A percentile compares a stretch with the other conserved stretches of the same genome.
Evolutionary conservation across 208 protist genomes (phyloP).

Genomic region (Hexamita inflata): DNA sequence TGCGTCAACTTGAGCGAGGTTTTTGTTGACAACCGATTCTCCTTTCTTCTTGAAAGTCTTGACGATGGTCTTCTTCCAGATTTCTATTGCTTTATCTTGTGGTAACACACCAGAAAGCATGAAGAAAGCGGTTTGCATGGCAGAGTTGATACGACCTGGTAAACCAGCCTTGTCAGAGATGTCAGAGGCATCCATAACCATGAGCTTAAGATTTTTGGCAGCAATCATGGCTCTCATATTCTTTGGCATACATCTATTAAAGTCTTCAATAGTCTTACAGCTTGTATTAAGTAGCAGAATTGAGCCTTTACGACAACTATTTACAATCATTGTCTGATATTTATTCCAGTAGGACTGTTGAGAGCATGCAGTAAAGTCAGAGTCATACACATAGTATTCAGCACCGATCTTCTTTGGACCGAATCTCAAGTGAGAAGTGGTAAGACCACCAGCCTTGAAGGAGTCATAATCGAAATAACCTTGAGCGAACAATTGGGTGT

Average conservation of each 20-base stretch:
- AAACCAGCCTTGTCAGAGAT: slow-evolving; percentile 43
- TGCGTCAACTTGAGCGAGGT: slow-evolving; percentile 42
- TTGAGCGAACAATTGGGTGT: slow-evolving; percentile 30
- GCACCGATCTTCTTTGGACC: slow-evolving; percentile 29
- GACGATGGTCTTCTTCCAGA: slow-evolving; percentile 47
- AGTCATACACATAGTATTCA: slow-evolving; percentile 17
- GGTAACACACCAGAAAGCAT: slow-evolving; percentile 46
- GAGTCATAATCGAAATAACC: slow-evolving; percentile 34
- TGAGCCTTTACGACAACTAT: slow-evolving; percentile 33
- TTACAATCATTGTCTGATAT: slow-evolving; percentile 45
- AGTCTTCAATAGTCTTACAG: slow-evolving; percentile 37
- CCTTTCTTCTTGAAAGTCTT: slow-evolving; percentile 52
- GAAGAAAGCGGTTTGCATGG: slow-evolving; percentile 60
- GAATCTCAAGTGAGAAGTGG: slow-evolving; percentile 28
- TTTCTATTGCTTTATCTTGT: slow-evolving; percentile 43
- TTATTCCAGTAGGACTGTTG: slow-evolving; percentile 44
- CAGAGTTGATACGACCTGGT: slow-evolving; percentile 51
- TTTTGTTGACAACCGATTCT: slow-evolving; percentile 44
- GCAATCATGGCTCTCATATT: slow-evolving; percentile 46
- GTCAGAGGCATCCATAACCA: slow-evolving; percentile 46
- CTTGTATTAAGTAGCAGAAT: slow-evolving; percentile 52
- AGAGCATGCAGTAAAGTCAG: slow-evolving; percentile 29
- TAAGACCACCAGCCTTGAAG: slow-evolving; percentile 35
- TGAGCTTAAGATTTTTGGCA: slow-evolving; percentile 30
- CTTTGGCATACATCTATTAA: slow-evolving; percentile 45